Evolutionary conservation across 352 stramenopile species (phyloP).

Genomic region (Aphanomyces euteiches): DNA sequence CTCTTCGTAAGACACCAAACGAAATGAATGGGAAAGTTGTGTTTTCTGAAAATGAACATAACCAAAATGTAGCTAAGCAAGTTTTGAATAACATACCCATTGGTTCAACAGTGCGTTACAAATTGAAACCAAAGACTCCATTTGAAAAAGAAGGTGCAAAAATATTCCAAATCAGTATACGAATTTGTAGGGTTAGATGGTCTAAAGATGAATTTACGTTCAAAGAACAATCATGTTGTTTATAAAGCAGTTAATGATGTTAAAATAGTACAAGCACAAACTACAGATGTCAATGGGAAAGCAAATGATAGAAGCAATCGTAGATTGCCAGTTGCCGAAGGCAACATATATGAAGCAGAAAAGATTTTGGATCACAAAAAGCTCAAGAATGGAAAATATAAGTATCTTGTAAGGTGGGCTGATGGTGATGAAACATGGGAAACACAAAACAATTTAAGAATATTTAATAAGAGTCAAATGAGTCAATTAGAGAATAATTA

Average conservation of each 20-base stretch:
- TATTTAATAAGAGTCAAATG: constrained; percentile 9
- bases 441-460: constrained; percentile 17
- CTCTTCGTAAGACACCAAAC: constrained; percentile 35
- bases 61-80: constrained; percentile 11
- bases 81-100: background rate
- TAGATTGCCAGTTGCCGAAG: too few relatives aligned
- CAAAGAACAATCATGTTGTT: constrained; percentile 30
- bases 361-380: constrained; percentile 22
- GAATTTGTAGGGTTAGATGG: constrained; percentile 30
- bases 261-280: constrained; percentile 24
- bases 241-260: constrained; percentile 30
- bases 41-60: constrained; percentile 14
- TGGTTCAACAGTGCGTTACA: constrained; percentile 14
- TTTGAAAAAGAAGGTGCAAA: constrained; percentile 21
- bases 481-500: constrained; percentile 1
- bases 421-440: constrained; percentile 24
- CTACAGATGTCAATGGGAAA: background rate
- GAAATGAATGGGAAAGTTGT: constrained; percentile 37
- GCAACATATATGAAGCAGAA: constrained; percentile 21
- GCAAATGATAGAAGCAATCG: constrained; percentile 1
- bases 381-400: constrained; percentile 31
- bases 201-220: constrained; percentile 21
- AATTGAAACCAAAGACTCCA: background rate
- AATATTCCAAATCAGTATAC: constrained; percentile 31
- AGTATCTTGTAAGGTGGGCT: constrained; percentile 27